A percentile compares a stretch with the other conserved stretches of the same genome.
Evolutionary conservation across 495 filamentous ascomycete genomes (phyloP).

Genomic region (Aspergillus sparsus): DNA sequence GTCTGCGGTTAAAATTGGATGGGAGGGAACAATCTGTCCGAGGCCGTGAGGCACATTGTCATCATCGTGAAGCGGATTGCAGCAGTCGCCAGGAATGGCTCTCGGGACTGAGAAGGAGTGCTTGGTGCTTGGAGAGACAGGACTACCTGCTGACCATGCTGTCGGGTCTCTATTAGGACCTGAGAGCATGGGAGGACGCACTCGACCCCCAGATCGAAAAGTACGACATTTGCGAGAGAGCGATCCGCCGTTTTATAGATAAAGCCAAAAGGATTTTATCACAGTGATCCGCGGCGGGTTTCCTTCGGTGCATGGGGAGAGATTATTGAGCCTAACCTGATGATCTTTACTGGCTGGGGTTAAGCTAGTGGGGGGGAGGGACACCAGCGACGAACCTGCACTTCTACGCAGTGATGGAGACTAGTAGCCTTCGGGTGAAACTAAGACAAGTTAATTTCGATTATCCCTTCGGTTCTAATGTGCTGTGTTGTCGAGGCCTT

Average conservation of each 20-base stretch:
- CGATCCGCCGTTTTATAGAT: background rate
- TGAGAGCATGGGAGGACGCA: background rate
- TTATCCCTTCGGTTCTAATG: too few relatives aligned
- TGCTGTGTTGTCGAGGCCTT: too few relatives aligned
- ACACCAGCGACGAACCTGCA: too few relatives aligned
- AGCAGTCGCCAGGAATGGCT: background rate
- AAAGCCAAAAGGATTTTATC: background rate
- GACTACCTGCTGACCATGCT: background rate
- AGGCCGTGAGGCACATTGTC: background rate
- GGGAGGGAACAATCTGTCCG: background rate
- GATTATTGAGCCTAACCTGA: too few relatives aligned
- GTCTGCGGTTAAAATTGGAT: background rate
- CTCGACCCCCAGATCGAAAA: background rate
- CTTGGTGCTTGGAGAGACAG: background rate
- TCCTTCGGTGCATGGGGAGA: background rate
- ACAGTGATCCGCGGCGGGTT: constrained; percentile 2
- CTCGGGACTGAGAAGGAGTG: background rate
- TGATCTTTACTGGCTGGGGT: too few relatives aligned
- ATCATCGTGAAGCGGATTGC: too few relatives aligned
- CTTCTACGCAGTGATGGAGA: too few relatives aligned
- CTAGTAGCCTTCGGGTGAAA: too few relatives aligned
- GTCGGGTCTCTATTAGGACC: background rate
- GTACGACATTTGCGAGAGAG: background rate
- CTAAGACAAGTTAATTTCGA: too few relatives aligned
- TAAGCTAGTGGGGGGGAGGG: too few relatives aligned